Evolutionary conservation across 306 rosid species (phyloP), one percentile per base, ranked within the genome.

Genomic region (Medicago ruthenica): DNA sequence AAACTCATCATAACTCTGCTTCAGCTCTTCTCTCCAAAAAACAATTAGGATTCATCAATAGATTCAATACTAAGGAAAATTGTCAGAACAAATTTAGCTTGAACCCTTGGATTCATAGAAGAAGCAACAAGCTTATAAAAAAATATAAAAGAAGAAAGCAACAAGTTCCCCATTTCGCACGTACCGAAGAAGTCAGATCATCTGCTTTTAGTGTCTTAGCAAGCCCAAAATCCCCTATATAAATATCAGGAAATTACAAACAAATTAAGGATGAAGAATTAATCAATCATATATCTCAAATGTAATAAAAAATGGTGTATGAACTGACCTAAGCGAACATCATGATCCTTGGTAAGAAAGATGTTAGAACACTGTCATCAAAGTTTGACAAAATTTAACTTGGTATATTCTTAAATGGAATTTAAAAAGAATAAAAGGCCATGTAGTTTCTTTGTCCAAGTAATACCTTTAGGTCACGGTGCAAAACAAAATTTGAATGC

Each of bases 201-300:
- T 94, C 96, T 0, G 95, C 96, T 84, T 91, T 94, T 79, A 94
- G 84, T 74, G 98, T 94, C 86, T 94, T 94, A 59, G 98, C 98
- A 59, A 91, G 96, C 82, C 98, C 98, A 83, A 94, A 94, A 81
- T 94, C 97, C 73, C 98, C 98, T 92, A 42, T n/a, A 82, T 39
- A 67, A 57, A 76, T 44, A 67, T 48, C 79, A 78, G 63, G 51
- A 70, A 73, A 69, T 55, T 78, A 77, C 74, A 70, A 85, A 67
- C 37, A 66, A 64, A 77, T 40, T 77, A 78, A 85, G 64, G 42
- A 81, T 50, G 78, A 77, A 61, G 14, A 66, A 45, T 41, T 51
- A 67, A 18, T 45, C 31, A 18, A 18, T 40, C 61, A 69, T 61
- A 41, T 62, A 80, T 63, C 72, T 21, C 58, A 20, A 70, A 74